Conservation (phyloP, 768 basidiomycete species). For the Kwoniella dejecticola region DNA sequence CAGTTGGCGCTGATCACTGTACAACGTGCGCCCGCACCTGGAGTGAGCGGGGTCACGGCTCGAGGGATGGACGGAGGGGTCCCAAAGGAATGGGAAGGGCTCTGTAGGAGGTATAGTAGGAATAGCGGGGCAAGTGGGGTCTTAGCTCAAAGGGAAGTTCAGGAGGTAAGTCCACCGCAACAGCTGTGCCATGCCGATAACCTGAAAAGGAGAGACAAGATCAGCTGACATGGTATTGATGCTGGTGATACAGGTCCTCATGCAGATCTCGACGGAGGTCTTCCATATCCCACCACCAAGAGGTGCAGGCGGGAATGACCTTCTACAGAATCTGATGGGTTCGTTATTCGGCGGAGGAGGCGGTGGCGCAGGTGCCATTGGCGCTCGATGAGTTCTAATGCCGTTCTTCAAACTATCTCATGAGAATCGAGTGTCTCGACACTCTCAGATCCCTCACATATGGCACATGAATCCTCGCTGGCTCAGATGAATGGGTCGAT, state of each 20-base stretch:
- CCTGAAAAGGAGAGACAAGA: constrained; percentile 5
- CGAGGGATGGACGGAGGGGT: constrained; percentile 68
- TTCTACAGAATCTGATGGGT: constrained; percentile 85
- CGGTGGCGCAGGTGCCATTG: constrained; percentile 19
- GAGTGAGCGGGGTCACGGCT: constrained; percentile 73
- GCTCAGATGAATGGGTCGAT: too few species aligned
- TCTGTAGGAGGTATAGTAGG: constrained; percentile 81
- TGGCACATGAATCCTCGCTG: too few species aligned
- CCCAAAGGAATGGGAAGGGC: constrained; percentile 67
- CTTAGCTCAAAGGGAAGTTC: constrained; percentile 35
- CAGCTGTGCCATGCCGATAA: background rate
- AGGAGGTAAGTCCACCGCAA: constrained; percentile 46
- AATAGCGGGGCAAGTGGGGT: constrained; percentile 69
- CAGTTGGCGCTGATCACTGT: constrained; percentile 87
- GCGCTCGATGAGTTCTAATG: constrained; percentile 10
- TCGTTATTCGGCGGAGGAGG: constrained; percentile 77
- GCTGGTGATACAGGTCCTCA: constrained; percentile 29
- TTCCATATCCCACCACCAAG: constrained; percentile 81
- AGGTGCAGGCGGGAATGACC: constrained; percentile 67
- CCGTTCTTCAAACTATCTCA: too few species aligned
- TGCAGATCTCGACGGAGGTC: constrained; percentile 60
- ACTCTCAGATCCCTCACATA: too few species aligned
- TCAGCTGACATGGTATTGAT: too few species aligned
- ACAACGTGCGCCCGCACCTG: constrained; percentile 63
- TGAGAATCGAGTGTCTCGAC: too few species aligned